Conservation (phyloP, 2,329 filamentous ascomycete species). For the Domatiomyces catenatus region DNA sequence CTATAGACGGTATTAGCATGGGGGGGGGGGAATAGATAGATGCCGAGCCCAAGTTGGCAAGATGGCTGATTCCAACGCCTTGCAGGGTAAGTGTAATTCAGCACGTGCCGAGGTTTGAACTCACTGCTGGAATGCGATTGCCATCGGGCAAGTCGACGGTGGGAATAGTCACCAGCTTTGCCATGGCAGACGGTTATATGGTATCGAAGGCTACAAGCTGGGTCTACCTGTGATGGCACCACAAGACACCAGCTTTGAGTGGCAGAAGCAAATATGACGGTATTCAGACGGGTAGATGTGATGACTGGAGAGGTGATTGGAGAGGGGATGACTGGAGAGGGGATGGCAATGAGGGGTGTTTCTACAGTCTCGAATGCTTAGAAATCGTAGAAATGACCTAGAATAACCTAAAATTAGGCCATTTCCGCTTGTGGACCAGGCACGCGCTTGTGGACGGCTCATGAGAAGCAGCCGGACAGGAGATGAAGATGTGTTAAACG, state of each 20-base stretch:
- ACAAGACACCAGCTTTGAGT: background rate
- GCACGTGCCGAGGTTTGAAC: background rate
- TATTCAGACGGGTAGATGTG: background rate
- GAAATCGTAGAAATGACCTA: background rate
- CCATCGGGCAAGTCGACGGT: slow-evolving; percentile 15
- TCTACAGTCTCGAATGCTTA: background rate
- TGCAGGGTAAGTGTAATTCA: background rate
- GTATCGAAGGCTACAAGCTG: background rate
- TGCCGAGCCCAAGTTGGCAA: background rate
- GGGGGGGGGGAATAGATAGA: background rate
- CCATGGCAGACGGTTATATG: slow-evolving; percentile 8
- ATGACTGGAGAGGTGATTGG: background rate
- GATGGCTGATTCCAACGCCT: background rate
- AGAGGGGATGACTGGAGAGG: background rate
- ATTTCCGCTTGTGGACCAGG: too few species aligned
- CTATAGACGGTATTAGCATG: slow-evolving; percentile 19
- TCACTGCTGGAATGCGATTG: slow-evolving; percentile 14
- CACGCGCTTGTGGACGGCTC: too few species aligned
- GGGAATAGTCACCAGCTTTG: slow-evolving; percentile 15
- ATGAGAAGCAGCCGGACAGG: too few species aligned
- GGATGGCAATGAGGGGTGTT: background rate
- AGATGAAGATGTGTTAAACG: background rate
- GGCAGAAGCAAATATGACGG: background rate
- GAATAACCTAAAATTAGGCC: background rate
- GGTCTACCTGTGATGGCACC: background rate